Conservation (phyloP, 2,329 filamentous ascomycete species). For the Hirsutella rhossiliensis region DNA sequence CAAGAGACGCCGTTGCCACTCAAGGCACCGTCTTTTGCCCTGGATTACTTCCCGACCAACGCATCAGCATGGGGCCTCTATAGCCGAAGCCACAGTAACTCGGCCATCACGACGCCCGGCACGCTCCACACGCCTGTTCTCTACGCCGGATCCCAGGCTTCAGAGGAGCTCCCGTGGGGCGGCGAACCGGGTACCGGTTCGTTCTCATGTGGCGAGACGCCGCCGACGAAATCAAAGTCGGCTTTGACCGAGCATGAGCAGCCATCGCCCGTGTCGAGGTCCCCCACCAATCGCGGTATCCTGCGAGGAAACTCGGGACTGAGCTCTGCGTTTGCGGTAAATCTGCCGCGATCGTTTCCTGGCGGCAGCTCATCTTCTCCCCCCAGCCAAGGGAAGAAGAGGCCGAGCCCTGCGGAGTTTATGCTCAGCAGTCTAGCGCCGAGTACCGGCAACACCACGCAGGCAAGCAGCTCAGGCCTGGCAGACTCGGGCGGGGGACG, state of each 20-base stretch:
- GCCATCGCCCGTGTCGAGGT: slow-evolving; percentile 45
- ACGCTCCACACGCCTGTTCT: slow-evolving; percentile 42
- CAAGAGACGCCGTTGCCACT: slow-evolving; percentile 51
- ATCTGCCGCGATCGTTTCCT: slow-evolving; percentile 35
- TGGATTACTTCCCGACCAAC: slow-evolving; percentile 54
- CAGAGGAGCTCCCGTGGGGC: slow-evolving; percentile 39
- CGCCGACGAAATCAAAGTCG: slow-evolving; percentile 38
- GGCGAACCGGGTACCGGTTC: slow-evolving; percentile 44
- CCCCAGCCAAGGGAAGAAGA: slow-evolving; percentile 33
- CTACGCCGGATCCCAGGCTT: slow-evolving; percentile 43
- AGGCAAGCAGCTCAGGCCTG: slow-evolving; percentile 33
- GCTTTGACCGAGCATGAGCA: slow-evolving; percentile 31
- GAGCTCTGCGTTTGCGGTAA: slow-evolving; percentile 42
- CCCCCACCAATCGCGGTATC: slow-evolving; percentile 41
- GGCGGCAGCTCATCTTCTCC: slow-evolving; percentile 30
- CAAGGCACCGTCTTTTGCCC: slow-evolving; percentile 53
- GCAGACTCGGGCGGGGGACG: slow-evolving; percentile 34
- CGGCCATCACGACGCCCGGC: slow-evolving; percentile 43
- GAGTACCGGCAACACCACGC: slow-evolving; percentile 33
- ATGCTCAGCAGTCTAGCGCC: slow-evolving; percentile 43
- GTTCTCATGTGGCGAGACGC: slow-evolving; percentile 50
- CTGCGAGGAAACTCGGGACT: slow-evolving; percentile 43
- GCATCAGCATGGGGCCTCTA: slow-evolving; percentile 39
- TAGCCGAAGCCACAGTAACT: slow-evolving; percentile 39
- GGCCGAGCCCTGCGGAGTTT: slow-evolving; percentile 49